Evolutionary conservation across 2,329 filamentous ascomycete genomes (phyloP).

Genomic region (Arthroderma uncinatum): DNA sequence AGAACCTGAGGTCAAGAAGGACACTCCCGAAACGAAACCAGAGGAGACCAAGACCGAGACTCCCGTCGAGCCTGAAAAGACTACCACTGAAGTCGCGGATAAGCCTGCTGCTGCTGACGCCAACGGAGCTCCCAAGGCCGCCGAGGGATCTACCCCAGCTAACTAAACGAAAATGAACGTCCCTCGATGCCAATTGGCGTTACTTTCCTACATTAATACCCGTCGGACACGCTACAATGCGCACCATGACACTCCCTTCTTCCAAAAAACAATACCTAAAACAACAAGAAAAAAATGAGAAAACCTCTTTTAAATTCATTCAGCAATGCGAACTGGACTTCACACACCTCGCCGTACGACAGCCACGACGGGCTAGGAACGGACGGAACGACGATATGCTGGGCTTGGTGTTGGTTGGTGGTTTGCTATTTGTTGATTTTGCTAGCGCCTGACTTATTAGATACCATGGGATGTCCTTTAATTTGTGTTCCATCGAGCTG

Average conservation of each 20-base stretch:
- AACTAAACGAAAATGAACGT: not conserved
- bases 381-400: not conserved
- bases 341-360: not conserved
- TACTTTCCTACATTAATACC: not conserved
- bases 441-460: not conserved
- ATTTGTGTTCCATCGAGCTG: not conserved
- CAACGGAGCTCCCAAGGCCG: not conserved
- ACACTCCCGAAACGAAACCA: slow-evolving; percentile 10
- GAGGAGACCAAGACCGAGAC: slow-evolving; percentile 5
- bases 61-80: not conserved
- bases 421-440: not conserved
- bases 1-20: slow-evolving; percentile 15
- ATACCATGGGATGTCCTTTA: not conserved
- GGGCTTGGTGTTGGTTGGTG: not conserved
- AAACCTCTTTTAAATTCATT: not conserved
- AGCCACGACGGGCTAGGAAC: not conserved
- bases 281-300: not conserved
- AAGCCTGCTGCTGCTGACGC: not conserved
- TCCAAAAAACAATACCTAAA: not conserved
- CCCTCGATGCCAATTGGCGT: not conserved
- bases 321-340: slow-evolving; percentile 4
- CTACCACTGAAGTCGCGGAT: not conserved
- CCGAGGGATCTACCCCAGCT: not conserved
- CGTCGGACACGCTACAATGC: not conserved
- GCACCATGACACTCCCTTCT: not conserved